Base-by-base conservation (phyloP, 345 rosid species). In the Sisymbrium irio region DNA sequence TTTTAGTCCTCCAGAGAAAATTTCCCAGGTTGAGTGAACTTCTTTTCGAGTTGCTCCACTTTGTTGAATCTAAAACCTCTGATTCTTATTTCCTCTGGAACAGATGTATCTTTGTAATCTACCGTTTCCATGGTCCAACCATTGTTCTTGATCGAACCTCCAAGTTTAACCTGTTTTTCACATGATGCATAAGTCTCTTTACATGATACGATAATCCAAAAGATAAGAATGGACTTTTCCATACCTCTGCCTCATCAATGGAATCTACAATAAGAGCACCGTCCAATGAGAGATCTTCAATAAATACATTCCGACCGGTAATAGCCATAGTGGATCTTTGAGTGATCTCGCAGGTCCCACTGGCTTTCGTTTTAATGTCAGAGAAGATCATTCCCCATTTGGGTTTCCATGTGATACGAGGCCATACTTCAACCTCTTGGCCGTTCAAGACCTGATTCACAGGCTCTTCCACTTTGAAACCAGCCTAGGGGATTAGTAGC, bases 361-460 rank as follows among this genome's bases (percentile, higher is more conserved):
- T 22, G 4, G 88, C 83, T 89, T 92, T 95, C 9, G 63, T 78
- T 75, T 87, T 87, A 67, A 95, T 73, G 5, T 89, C 97, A 9
- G 88, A 62, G 76, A 89, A 92, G 36, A 90, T 83, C 69, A 87
- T 56, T 53, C 93, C 97, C 99, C 99, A 95, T 73, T 84, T 87
- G 27, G 97, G 93, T 69, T 86, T 87, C 99, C 97, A 92, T 40
- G 80, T 74, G 69, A 95, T 77, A 13, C 88, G 89, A 36, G 98
- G 86, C 97, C 97, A 94, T 45, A 90, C 89, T 83, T 94, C 97
- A 56, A 94, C 96, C 69, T 89, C 97, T 84, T 95, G 99, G 6
- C 91, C 96, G 35, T 85, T 95, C 77, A 89, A 87, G 50, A 86
- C 88, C 63, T 79, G 79, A 25, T 42, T 61, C 47, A 84, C 83